These are phyloP conservation scores for Yamadazyma diddensiae DNA, from an alignment of 1,139 yeast species.

Conservation along the genomic window DNA sequence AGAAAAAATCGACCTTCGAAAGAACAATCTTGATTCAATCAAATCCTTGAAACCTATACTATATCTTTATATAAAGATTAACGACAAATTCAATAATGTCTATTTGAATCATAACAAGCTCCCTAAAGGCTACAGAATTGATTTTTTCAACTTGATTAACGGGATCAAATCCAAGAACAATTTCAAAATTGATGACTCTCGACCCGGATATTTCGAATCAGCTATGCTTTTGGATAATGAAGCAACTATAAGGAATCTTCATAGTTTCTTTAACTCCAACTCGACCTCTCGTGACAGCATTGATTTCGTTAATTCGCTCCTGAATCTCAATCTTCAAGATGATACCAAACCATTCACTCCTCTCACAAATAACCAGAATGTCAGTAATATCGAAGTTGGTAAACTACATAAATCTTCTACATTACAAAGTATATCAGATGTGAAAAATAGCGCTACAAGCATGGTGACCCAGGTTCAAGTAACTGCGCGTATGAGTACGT, in stretches of 20 bases:
- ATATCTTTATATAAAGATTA: conserved; percentile 31
- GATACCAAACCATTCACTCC: conserved; percentile 23
- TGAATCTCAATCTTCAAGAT: conserved; percentile 15
- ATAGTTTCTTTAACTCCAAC: conserved; percentile 35
- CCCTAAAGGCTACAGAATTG: conserved; percentile 50
- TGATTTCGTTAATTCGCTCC: conserved; percentile 14
- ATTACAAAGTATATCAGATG: conserved; percentile 31
- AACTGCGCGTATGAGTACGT: conserved; percentile 42
- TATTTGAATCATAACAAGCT: conserved; percentile 44
- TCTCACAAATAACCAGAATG: conserved; percentile 25
- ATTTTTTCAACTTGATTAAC: conserved; percentile 51
- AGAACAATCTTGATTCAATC: conserved; percentile 41
- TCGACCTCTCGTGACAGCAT: conserved; percentile 8
- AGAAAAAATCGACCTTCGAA: conserved; percentile 57
- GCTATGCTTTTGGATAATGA: conserved; percentile 52
- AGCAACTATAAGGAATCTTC: conserved; percentile 41
- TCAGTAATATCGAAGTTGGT: conserved; percentile 20
- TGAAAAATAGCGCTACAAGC: conserved; percentile 35
- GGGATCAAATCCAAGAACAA: conserved; percentile 49
- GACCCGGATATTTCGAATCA: conserved; percentile 64
- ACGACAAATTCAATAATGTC: conserved; percentile 29
- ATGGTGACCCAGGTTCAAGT: conserved; percentile 48
- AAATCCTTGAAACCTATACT: conserved; percentile 35
- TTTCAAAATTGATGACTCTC: conserved; percentile 56
- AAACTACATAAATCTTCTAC: conserved; percentile 29